Conservation (phyloP, 2,329 filamentous ascomycete species). For the Fusarium sp. region DNA sequence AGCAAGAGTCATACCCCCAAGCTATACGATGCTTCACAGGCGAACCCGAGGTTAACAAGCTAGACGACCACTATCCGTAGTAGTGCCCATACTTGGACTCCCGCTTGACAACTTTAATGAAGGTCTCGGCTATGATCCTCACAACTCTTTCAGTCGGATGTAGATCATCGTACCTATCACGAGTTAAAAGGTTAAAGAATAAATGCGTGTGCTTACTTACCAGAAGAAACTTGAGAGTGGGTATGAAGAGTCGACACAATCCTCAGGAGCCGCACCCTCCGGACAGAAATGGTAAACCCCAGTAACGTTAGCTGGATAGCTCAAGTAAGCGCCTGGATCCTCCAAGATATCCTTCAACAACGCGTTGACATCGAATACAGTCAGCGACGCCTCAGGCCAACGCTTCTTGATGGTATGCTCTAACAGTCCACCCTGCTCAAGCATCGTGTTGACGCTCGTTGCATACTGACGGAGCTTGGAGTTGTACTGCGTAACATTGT, state of each 20-base stretch:
- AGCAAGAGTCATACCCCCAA: not conserved
- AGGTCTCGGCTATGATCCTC: not conserved
- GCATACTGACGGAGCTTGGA: not conserved
- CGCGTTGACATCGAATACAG: not conserved
- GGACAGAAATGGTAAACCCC: not conserved
- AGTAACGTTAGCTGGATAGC: not conserved
- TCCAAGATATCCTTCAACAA: not conserved
- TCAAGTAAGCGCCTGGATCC: not conserved
- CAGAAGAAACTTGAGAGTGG: not conserved
- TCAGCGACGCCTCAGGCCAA: not conserved
- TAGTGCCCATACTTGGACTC: not conserved
- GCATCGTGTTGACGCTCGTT: not conserved
- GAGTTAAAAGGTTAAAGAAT: not conserved
- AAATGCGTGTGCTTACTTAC: not conserved
- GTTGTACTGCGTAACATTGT: slow-evolving; percentile 1
- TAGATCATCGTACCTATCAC: not conserved
- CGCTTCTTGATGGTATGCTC: not conserved
- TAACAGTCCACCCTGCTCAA: not conserved
- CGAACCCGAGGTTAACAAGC: not conserved
- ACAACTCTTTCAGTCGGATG: not conserved
- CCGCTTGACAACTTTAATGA: not conserved
- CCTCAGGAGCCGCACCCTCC: not conserved
- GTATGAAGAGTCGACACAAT: not conserved
- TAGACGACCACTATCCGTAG: not conserved
- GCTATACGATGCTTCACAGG: not conserved